phyloP scores from a whole-genome alignment of 2,329 filamentous ascomycete genomes.

The Colletotrichum salicis region DNA sequence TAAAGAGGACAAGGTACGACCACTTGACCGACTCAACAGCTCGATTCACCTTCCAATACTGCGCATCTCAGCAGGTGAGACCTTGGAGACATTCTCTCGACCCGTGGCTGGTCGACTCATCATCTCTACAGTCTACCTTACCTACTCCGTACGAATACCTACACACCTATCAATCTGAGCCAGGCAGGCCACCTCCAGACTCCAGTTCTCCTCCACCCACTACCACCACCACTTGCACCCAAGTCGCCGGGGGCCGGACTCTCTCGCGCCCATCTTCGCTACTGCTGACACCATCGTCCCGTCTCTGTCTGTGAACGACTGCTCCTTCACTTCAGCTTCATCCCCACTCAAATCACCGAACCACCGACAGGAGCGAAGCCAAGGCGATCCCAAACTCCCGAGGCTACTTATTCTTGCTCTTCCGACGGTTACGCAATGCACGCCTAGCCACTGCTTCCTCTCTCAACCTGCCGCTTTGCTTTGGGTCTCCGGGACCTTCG shows the following conservation, averaged over 20 bases:
- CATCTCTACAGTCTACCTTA: not conserved
- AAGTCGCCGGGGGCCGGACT: not conserved
- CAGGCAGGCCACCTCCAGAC: not conserved
- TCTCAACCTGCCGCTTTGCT: constrained; percentile 15
- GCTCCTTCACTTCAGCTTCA: constrained; percentile 20
- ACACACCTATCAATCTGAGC: not conserved
- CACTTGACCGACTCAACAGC: not conserved
- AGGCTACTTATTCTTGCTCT: not conserved
- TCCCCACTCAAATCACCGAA: constrained; percentile 18
- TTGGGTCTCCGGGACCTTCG: constrained; percentile 7
- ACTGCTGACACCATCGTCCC: not conserved
- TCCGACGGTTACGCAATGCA: constrained; percentile 26
- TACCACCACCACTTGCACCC: not conserved
- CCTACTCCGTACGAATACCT: too few species aligned
- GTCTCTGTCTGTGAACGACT: constrained; percentile 4
- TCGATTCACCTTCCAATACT: not conserved
- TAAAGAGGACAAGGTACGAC: too few species aligned
- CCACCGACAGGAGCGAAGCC: constrained; percentile 13
- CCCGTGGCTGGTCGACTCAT: not conserved
- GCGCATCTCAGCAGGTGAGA: not conserved
- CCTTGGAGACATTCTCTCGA: not conserved
- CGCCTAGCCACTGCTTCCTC: constrained; percentile 13
- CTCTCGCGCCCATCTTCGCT: not conserved
- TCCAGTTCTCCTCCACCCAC: not conserved
- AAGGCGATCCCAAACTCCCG: constrained; percentile 3